Percentiles rank a stretch among this genome's conserved stretches.
These are phyloP conservation scores for Neoscytalidium dimidiatum DNA, from an alignment of 2,329 filamentous ascomycete genomes.

Conservation along the genomic window DNA sequence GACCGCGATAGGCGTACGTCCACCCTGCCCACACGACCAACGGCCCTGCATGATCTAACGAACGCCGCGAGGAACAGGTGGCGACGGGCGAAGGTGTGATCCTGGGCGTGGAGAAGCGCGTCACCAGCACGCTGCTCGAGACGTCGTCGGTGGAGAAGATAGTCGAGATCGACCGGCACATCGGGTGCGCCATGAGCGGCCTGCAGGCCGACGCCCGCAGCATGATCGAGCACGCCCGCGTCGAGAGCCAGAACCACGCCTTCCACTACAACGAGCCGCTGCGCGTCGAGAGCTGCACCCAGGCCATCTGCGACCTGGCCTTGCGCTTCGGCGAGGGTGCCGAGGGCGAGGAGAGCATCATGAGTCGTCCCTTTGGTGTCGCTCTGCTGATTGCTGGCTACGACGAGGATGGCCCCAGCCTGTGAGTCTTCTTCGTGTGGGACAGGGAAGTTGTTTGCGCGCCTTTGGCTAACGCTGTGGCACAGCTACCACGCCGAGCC, in stretches of 20 bases:
- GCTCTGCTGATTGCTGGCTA: constrained; percentile 94
- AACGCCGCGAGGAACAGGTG: constrained; percentile 52
- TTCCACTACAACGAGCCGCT: constrained; percentile 98
- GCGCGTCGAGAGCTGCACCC: constrained; percentile 95
- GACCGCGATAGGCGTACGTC: constrained; percentile 85
- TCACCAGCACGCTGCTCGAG: constrained; percentile 95
- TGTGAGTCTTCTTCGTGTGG: constrained; percentile 56
- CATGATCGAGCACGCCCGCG: constrained; percentile 97
- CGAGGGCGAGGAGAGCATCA: constrained; percentile 97
- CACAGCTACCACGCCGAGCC: constrained; percentile 90
- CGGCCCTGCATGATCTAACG: background rate
- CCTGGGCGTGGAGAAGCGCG: constrained; percentile 97
- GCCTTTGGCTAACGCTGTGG: background rate
- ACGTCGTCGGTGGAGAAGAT: constrained; percentile 99
- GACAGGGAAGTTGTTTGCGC: background rate
- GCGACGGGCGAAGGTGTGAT: constrained; percentile 94
- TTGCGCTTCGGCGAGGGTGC: constrained; percentile 96
- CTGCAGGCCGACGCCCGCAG: constrained; percentile 96
- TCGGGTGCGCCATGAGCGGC: constrained; percentile 97
- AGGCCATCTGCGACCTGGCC: constrained; percentile 97
- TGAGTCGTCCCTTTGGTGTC: constrained; percentile 96
- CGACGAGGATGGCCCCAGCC: constrained; percentile 93
- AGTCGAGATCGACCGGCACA: constrained; percentile 98
- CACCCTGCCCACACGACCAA: background rate
- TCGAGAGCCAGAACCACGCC: constrained; percentile 94